Base-by-base conservation (phyloP, 768 basidiomycete species). In the Saitozyma podzolica region DNA sequence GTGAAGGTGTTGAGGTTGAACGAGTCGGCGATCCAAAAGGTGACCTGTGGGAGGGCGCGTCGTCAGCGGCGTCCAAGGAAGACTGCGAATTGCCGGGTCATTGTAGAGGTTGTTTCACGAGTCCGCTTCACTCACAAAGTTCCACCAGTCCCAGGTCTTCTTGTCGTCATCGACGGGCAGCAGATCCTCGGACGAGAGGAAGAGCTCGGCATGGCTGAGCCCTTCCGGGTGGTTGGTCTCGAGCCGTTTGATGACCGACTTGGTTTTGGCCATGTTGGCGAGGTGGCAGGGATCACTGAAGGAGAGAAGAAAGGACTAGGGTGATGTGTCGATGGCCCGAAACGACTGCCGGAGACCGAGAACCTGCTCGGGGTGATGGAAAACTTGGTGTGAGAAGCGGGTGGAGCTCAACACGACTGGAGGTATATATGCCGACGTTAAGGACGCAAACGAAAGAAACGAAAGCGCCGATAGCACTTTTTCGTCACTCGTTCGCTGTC, bases 1-100 rank as follows among this genome's bases (percentile, higher is more conserved):
- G 76, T 73, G 66, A 78, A 80, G 0, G 78, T 77, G 65, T 74
- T 76, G 52, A 77, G 50, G 63, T 78, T 78, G 69, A 76, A 90
- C 68, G 85, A 85, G 80, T 91, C 89, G 45, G 88, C 88, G 49
- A 90, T 84, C 89, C 88, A 90, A 80, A 87, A 88, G 43, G 48
- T 56, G 16, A 64, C 71, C 68, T 70, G 40, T 41, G 11, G 11
- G 57, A 17, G 16, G 29, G 29, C 29, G 29, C 29, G 29, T 29
- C 5, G 29, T 29, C 29, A 29, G 29, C 29, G 2, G 29, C 5
- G 29, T 29, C 2, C 2, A 29, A 29, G 29, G 29, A 39, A 54
- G 29, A 54, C 53, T 2, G 40, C 19, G 7, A 41, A 39, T 9
- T n/a, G 51, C 43, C 42, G 47, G 58, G 41, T 13, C 42, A 48